Evolutionary conservation across 768 basidiomycete species (phyloP).

Genomic region (Lactarius trivialis): DNA sequence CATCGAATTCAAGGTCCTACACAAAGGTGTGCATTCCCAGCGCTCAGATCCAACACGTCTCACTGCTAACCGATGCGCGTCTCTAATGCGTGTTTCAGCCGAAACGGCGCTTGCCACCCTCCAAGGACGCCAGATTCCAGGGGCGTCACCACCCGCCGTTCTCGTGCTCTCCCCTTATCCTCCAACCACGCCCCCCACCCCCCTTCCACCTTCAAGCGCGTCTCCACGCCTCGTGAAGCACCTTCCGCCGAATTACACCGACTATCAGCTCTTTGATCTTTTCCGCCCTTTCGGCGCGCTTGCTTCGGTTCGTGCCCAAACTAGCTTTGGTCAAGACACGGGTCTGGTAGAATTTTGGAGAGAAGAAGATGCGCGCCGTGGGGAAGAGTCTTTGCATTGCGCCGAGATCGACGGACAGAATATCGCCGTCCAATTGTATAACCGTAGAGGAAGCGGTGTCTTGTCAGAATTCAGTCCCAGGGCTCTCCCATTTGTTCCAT

Average conservation of each 20-base stretch:
- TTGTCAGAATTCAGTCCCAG: slow-evolving; percentile 63
- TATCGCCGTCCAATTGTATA: slow-evolving; percentile 73
- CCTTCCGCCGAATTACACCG: slow-evolving; percentile 60
- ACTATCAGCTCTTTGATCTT: slow-evolving; percentile 74
- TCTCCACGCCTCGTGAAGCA: slow-evolving; percentile 80
- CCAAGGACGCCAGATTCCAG: slow-evolving; percentile 66
- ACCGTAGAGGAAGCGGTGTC: slow-evolving; percentile 46
- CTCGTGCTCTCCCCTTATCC: slow-evolving; percentile 80
- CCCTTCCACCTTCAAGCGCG: slow-evolving; percentile 70
- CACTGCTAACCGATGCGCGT: slow-evolving; percentile 3
- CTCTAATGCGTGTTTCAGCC: slow-evolving; percentile 41
- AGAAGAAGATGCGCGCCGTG: slow-evolving; percentile 74
- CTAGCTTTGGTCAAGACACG: slow-evolving; percentile 70
- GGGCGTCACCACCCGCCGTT: slow-evolving; percentile 47
- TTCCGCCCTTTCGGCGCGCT: slow-evolving; percentile 82
- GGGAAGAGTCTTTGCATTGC: slow-evolving; percentile 79
- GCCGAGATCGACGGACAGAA: slow-evolving; percentile 78
- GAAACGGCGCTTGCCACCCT: slow-evolving; percentile 85
- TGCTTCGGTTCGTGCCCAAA: slow-evolving; percentile 66
- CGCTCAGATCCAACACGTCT: slow-evolving; percentile 2
- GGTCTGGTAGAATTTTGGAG: slow-evolving; percentile 83
- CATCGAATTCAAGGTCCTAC: slow-evolving; percentile 78
- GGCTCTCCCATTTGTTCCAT: slow-evolving; percentile 72
- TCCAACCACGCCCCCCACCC: slow-evolving; percentile 67
- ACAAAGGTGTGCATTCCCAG: slow-evolving; percentile 53